Percentiles rank a stretch among this genome's conserved stretches.
Conservation (phyloP, 352 stramenopile species). For the Globisporangium paroecandrum region DNA sequence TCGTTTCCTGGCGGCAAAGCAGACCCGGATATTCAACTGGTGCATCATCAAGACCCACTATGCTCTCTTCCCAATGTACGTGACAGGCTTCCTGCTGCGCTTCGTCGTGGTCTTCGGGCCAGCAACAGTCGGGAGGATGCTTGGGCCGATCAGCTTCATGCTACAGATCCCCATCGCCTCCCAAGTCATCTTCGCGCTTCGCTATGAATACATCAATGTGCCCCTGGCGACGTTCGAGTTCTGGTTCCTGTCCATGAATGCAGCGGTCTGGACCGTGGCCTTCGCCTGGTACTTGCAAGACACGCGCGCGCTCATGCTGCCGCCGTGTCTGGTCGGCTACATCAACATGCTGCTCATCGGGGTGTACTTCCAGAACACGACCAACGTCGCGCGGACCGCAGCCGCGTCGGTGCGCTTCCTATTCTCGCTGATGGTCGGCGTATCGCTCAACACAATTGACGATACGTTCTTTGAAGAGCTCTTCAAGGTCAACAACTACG, state of each 20-base stretch:
- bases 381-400: conserved; percentile 3
- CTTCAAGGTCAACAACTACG: neutral
- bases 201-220: conserved; percentile 14
- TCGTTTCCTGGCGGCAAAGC: neutral
- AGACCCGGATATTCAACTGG: conserved; percentile 7
- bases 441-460: conserved; percentile 7
- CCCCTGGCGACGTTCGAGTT: conserved; percentile 17
- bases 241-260: conserved; percentile 10
- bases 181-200: conserved; percentile 12
- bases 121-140: neutral
- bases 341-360: conserved; percentile 20
- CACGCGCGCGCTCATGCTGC: conserved; percentile 4
- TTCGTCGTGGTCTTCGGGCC: conserved; percentile 6
- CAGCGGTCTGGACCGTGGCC: conserved; percentile 8
- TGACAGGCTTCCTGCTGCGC: conserved; percentile 6
- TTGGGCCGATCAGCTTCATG: conserved; percentile 7
- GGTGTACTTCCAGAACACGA: conserved; percentile 16
- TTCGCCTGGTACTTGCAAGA: conserved; percentile 11
- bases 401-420: neutral
- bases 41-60: neutral
- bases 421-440: conserved; percentile 1
- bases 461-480: neutral
- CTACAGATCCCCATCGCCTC: conserved; percentile 12
- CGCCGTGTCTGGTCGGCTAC: conserved; percentile 14
- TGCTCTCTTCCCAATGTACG: conserved; percentile 9